Percentiles rank a stretch among this genome's conserved stretches.
Evolutionary conservation across 1,284 basidiomycete genomes (phyloP).

Genomic region (Sparassis latifolia): DNA sequence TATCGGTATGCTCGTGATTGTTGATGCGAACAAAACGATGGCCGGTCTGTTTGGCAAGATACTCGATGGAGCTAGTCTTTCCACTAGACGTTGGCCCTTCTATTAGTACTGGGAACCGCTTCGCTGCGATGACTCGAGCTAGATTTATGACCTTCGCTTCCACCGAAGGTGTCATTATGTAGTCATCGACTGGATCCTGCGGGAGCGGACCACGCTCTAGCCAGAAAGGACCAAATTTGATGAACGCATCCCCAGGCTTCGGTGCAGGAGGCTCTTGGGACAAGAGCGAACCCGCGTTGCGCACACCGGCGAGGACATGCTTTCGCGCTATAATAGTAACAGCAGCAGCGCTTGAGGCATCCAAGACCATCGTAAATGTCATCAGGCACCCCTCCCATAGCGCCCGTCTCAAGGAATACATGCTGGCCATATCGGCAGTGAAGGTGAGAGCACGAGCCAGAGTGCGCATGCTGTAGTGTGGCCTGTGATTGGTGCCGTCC

Average conservation of each 20-base stretch:
- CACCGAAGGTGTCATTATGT: slow-evolving; percentile 96
- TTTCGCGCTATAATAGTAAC: slow-evolving; percentile 70
- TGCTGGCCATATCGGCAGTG: slow-evolving; percentile 74
- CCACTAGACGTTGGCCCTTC: slow-evolving; percentile 98
- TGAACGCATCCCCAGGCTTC: slow-evolving; percentile 46
- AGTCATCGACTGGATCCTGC: slow-evolving; percentile 65
- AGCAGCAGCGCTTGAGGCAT: slow-evolving; percentile 64
- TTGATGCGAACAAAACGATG: slow-evolving; percentile 98
- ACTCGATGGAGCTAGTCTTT: slow-evolving; percentile 97
- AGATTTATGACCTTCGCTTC: slow-evolving; percentile 91
- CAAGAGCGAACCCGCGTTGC: slow-evolving; percentile 76
- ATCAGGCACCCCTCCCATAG: slow-evolving; percentile 96
- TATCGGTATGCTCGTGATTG: slow-evolving; percentile 99
- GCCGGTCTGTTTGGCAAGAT: slow-evolving; percentile 88
- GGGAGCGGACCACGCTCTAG: slow-evolving; percentile 72
- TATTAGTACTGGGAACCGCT: slow-evolving; percentile 91
- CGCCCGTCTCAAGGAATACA: slow-evolving; percentile 80
- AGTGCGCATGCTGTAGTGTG: slow-evolving; percentile 97
- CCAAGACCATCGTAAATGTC: slow-evolving; percentile 96
- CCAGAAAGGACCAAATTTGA: slow-evolving; percentile 92
- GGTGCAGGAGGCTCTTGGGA: slow-evolving; percentile 63
- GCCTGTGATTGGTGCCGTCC: slow-evolving; percentile 92
- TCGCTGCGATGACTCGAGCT: slow-evolving; percentile 84
- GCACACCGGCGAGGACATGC: slow-evolving; percentile 78
- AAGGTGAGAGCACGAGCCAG: slow-evolving; percentile 90